phyloP scores from a whole-genome alignment of 1,284 basidiomycete genomes.

The Pyrrhoderma noxium region DNA sequence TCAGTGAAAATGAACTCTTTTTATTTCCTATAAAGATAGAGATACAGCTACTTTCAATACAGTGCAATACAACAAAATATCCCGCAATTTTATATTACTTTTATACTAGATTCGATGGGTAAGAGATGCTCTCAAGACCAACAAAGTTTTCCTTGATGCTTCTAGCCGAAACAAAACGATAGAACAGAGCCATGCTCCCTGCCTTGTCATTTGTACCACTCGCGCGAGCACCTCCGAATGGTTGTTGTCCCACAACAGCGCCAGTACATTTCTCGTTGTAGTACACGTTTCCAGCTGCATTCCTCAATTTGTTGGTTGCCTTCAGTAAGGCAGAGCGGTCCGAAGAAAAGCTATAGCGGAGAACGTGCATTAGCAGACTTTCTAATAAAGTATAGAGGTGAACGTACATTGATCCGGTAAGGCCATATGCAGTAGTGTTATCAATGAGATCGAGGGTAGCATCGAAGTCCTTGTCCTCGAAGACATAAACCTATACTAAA shows the following conservation, averaged over 20 bases:
- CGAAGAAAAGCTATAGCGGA: slow-evolving; percentile 58
- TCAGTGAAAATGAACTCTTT: too few relatives aligned
- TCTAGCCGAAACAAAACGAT: slow-evolving; percentile 81
- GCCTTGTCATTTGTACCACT: slow-evolving; percentile 99
- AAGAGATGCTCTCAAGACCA: slow-evolving; percentile 65
- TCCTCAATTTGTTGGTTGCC: slow-evolving; percentile 74
- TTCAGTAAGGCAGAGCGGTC: slow-evolving; percentile 73
- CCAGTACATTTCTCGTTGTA: slow-evolving; percentile 97
- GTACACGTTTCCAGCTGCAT: slow-evolving; percentile 88
- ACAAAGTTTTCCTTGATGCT: slow-evolving; percentile 97
- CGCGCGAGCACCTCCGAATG: slow-evolving; percentile 90
- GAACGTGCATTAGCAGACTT: slow-evolving; percentile 12
- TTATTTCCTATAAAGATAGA: too few relatives aligned
- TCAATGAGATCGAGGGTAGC: slow-evolving; percentile 86
- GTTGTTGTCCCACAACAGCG: slow-evolving; percentile 93
- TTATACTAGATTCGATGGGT: slow-evolving; percentile 80
- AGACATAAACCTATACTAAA: slow-evolving; percentile 64
- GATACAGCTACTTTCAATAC: too few relatives aligned
- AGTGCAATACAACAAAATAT: too few relatives aligned
- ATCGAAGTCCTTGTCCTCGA: slow-evolving; percentile 77
- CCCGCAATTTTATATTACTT: neutral
- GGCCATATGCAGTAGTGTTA: slow-evolving; percentile 79
- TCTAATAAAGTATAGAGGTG: neutral
- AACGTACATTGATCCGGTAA: slow-evolving; percentile 84
- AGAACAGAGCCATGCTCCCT: slow-evolving; percentile 86